Evolutionary conservation across 2,329 filamentous ascomycete species (phyloP), one percentile per base, ranked within the genome.

Genomic region (Ilyonectria destructans): DNA sequence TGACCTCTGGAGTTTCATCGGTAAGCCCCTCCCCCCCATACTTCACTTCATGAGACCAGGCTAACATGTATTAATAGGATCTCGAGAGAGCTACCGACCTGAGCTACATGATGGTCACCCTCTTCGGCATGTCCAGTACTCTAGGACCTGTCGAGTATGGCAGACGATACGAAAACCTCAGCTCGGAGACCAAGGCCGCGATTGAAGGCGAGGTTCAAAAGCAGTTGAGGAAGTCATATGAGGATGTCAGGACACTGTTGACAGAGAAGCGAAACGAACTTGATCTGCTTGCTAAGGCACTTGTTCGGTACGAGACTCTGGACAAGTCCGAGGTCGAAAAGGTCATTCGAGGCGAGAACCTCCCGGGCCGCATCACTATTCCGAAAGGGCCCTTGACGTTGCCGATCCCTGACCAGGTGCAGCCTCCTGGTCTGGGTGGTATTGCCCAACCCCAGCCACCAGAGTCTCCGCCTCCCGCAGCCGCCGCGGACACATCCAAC

Each of bases 271-370:
- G 95, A 63, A 91, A 92, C 67, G 96, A 97, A 80, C 88, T 99
- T 8, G 96, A 99, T 75, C 85, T 94, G 12, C 85, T 99, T 10
- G 96, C 96, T 31, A 91, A 95, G 77, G 96, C 95, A 6, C 87
- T 99, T 10, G 90, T 99, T 37, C 92, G 98, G 81, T 98, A 98
- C 81, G 96, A 99, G 85, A 98, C 95, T 0, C 84, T 99, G 58
- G 92, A 93, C 80, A 93, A 92, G 80, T 91, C 92, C 3, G 96
- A 99, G 81, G 97, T 98, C 70, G 91, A 95, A 80, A 94, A 93
- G 84, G 93, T 98, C 6, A 91, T 99, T 71, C 90, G 89, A 59
- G 96, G 96, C 40, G 94, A 98, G 83, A 92, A 93, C 78, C 85
- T 99, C 43, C 86, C 91, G 1, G 88, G 89, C 52, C 93, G 93